Percentiles rank a stretch among this genome's conserved stretches.
Evolutionary conservation across 306 rosid species (phyloP).

Genomic region (Morella rubra): DNA sequence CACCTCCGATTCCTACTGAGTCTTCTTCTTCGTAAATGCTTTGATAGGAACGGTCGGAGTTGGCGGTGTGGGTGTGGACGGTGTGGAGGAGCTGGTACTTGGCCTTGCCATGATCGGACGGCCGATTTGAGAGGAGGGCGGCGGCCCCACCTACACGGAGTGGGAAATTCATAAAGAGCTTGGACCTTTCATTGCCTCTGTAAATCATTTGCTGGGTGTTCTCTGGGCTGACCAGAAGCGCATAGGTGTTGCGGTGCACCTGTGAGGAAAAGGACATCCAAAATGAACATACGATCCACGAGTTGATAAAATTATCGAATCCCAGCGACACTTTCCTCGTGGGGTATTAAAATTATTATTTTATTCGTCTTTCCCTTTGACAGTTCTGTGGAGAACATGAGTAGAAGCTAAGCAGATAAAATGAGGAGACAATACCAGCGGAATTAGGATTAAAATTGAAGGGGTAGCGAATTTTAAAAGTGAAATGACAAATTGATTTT

Average conservation of each 20-base stretch:
- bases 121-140: neutral
- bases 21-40: neutral
- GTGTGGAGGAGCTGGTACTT: neutral
- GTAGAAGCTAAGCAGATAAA: too few species aligned
- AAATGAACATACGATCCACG: too few species aligned
- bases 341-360: too few species aligned
- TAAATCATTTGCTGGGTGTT: neutral
- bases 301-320: too few species aligned
- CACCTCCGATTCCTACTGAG: neutral
- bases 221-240: neutral
- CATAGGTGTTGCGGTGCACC: neutral
- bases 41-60: neutral
- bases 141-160: slow-evolving; percentile 1
- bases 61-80: neutral
- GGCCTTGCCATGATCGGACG: neutral
- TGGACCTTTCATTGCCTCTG: neutral
- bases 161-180: neutral
- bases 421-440: too few species aligned
- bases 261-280: neutral
- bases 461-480: too few species aligned
- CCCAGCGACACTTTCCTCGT: too few species aligned
- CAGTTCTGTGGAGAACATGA: too few species aligned
- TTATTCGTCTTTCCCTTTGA: too few species aligned
- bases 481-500: too few species aligned
- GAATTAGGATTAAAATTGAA: too few species aligned